Conservation (phyloP, 345 rosid genomes). For the Lepidium africanum region DNA sequence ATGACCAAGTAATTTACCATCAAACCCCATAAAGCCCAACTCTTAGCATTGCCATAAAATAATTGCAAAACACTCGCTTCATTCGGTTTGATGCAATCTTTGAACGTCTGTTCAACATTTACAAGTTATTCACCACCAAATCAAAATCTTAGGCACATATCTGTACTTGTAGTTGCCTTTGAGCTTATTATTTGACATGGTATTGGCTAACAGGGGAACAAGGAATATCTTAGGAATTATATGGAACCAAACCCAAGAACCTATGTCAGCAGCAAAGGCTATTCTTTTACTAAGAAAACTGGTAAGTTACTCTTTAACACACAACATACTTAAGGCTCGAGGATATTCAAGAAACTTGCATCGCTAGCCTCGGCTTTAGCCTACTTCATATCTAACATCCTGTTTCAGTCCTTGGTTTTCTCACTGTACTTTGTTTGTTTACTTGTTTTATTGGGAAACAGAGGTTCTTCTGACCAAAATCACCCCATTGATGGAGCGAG, state of each 20-base stretch:
- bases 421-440: neutral
- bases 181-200: neutral
- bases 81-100: neutral
- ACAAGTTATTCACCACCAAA: neutral
- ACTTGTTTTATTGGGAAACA: slow-evolving; percentile 1
- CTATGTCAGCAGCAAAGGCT: slow-evolving; percentile 48
- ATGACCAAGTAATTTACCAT: neutral
- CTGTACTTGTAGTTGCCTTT: neutral
- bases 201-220: slow-evolving; percentile 46
- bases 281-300: slow-evolving; percentile 59
- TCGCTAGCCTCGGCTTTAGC: neutral
- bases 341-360: neutral
- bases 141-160: neutral
- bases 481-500: slow-evolving; percentile 51
- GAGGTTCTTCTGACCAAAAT: slow-evolving; percentile 67
- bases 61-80: neutral
- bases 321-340: neutral
- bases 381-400: neutral
- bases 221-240: slow-evolving; percentile 75
- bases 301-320: slow-evolving; percentile 20
- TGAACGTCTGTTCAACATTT: neutral
- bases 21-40: neutral
- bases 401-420: neutral
- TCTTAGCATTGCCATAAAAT: neutral
- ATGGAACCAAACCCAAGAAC: slow-evolving; percentile 72